phyloP scores from a whole-genome alignment of 192 early-diverging fungal species.

The Entomortierella lignicola region DNA sequence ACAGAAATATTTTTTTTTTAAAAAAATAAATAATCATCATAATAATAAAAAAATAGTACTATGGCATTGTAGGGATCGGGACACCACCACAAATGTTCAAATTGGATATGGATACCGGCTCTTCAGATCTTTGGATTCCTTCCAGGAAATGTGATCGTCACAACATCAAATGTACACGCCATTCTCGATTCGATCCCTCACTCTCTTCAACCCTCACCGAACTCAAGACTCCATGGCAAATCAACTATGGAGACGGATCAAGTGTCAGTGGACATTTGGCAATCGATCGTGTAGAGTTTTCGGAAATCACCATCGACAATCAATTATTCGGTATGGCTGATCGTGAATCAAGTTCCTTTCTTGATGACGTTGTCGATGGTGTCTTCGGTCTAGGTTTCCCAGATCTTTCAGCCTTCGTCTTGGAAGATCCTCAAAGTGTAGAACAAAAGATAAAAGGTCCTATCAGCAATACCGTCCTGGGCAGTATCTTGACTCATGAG shows the following conservation, averaged over 20 bases:
- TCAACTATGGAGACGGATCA: slow-evolving; percentile 61
- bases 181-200: slow-evolving; percentile 28
- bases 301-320: slow-evolving; percentile 63
- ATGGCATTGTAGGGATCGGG: slow-evolving; percentile 72
- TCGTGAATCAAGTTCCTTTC: slow-evolving; percentile 64
- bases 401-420: slow-evolving; percentile 21
- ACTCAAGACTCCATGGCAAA: slow-evolving; percentile 45
- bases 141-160: slow-evolving; percentile 22
- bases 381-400: slow-evolving; percentile 76
- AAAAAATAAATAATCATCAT: too few relatives aligned
- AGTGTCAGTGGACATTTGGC: slow-evolving; percentile 47
- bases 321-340: slow-evolving; percentile 73
- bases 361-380: slow-evolving; percentile 72
- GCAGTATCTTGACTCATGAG: slow-evolving; percentile 65
- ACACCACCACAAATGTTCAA: slow-evolving; percentile 76
- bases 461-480: slow-evolving; percentile 60
- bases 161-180: slow-evolving; percentile 10
- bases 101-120: slow-evolving; percentile 79
- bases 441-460: not conserved
- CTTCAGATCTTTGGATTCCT: slow-evolving; percentile 76
- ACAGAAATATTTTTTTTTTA: not conserved
- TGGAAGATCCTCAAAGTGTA: slow-evolving; percentile 6
- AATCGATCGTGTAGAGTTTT: slow-evolving; percentile 66
- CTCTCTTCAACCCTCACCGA: slow-evolving; percentile 30
- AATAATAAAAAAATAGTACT: slow-evolving; percentile 75